Evolutionary conservation across 306 rosid genomes (phyloP), one percentile per base, ranked within the genome.

Genomic region (Lotus japonicus): DNA sequence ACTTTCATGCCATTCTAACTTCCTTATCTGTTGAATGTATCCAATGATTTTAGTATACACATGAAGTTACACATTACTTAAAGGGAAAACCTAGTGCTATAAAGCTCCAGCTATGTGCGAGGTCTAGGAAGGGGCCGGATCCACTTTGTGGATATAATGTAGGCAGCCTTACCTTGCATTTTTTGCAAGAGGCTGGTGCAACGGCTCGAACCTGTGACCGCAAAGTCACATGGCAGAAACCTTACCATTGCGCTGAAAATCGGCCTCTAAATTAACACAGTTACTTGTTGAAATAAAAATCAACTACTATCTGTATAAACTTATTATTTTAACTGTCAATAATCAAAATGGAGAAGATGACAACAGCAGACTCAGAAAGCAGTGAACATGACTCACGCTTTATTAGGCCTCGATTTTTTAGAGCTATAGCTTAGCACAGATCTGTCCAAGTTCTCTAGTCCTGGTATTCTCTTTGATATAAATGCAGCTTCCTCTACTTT

Each of bases 401-500:
- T 19, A 61, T 73, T 43, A 71, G 66, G 64, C 64, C 50, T 57
- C 7, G 50, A 68, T 76, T 75, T 79, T 43, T 16, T 39, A 45
- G 77, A 41, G 67, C 42, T 54, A 59, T 46, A 49, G 69, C 80
- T 66, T 44, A 38, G 56, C 61, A 39, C 54, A 42, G 66, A 72
- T 66, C 48, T 66, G 31, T 66, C 63, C 0, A 49, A 50, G 28
- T 44, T 23, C 46, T 52, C 80, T 35, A 33, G 42, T 59, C 9
- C 67, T 36, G 75, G 71, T 62, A 80, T 72, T 80, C 97, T 84
- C 70, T 82, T 89, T 9, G 86, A 82, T 68, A 92, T 58, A 78
- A 85, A 92, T 14, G 66, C 83, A 62, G 89, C 96, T 77, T 89
- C 88, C 70, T 74, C 81, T 26, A 71, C 68, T 82, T 56, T 81